A percentile compares a stretch with the other conserved stretches of the same genome.
Evolutionary conservation across 495 filamentous ascomycete species (phyloP).

Genomic region (Neurospora sublineolata): DNA sequence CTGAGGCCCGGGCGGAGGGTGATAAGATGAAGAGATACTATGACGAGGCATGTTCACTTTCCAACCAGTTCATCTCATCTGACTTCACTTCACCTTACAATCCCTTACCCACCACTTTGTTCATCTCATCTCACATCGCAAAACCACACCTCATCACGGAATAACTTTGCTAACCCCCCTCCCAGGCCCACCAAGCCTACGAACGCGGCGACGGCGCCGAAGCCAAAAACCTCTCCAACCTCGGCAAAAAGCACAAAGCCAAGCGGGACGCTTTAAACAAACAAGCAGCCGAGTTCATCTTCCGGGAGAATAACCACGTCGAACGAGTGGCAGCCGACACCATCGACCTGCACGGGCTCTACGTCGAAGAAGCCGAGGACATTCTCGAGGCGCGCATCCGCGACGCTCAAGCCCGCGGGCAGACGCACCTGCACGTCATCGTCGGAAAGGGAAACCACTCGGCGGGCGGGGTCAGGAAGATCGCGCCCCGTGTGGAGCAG

Average conservation of each 20-base stretch:
- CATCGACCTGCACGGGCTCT: conserved; percentile 90
- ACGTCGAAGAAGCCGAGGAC: conserved; percentile 85
- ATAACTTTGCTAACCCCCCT: no score
- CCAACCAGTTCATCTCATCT: not conserved
- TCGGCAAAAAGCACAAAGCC: conserved; percentile 71
- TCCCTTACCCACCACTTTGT: not conserved
- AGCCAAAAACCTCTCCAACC: conserved; percentile 70
- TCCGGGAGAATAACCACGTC: conserved; percentile 77
- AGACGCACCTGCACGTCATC: conserved; percentile 63
- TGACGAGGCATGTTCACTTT: conserved; percentile 40
- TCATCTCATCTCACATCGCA: not conserved
- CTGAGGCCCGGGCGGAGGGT: conserved; percentile 68
- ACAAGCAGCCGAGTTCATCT: conserved; percentile 87
- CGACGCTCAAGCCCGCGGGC: conserved; percentile 55
- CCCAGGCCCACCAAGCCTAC: conserved; percentile 69
- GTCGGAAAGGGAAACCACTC: conserved; percentile 93
- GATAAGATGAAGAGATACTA: conserved; percentile 65
- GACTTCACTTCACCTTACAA: no score
- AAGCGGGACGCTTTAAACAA: conserved; percentile 73
- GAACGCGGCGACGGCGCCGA: conserved; percentile 60
- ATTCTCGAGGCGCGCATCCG: conserved; percentile 75
- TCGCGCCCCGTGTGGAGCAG: conserved; percentile 83
- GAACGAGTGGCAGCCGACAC: conserved; percentile 63
- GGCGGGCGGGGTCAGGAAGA: conserved; percentile 64
- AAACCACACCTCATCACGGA: not conserved